Evolutionary conservation across 495 filamentous ascomycete species (phyloP).

Genomic region (Sordaria brevicollis): DNA sequence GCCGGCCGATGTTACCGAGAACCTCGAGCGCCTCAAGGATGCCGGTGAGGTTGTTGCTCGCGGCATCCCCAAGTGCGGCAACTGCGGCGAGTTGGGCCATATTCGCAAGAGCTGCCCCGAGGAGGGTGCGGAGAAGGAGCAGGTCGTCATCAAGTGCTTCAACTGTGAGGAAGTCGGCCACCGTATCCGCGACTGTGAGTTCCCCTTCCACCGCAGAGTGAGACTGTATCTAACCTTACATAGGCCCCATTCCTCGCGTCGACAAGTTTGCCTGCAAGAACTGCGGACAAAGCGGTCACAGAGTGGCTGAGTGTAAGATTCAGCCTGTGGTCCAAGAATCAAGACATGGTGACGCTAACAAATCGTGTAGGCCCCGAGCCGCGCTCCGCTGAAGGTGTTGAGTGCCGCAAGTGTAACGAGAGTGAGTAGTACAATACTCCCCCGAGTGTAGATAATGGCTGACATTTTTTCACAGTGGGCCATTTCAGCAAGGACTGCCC

Average conservation of each 20-base stretch:
- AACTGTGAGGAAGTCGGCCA: constrained; percentile 66
- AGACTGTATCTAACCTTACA: constrained; percentile 16
- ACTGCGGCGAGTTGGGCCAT: constrained; percentile 71
- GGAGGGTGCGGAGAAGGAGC: constrained; percentile 40
- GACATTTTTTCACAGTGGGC: constrained; percentile 42
- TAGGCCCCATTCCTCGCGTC: constrained; percentile 40
- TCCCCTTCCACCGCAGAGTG: constrained; percentile 4
- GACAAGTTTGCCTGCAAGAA: constrained; percentile 67
- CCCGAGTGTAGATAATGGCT: constrained; percentile 3
- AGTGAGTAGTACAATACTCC: constrained; percentile 30
- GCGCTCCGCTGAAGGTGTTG: constrained; percentile 58
- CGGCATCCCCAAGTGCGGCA: constrained; percentile 54
- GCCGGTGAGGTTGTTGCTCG: constrained; percentile 62
- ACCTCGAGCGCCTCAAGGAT: constrained; percentile 60
- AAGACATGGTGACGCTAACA: constrained; percentile 19
- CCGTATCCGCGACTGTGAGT: constrained; percentile 57
- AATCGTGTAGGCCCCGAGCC: constrained; percentile 44
- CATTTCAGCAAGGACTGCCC: constrained; percentile 84
- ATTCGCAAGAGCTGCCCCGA: constrained; percentile 53
- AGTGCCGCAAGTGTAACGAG: constrained; percentile 70
- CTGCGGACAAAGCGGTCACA: constrained; percentile 49
- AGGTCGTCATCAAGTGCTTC: constrained; percentile 53
- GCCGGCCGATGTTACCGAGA: constrained; percentile 57
- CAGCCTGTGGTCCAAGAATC: neutral
- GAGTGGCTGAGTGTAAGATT: constrained; percentile 28